phyloP scores from a whole-genome alignment of 2,329 filamentous ascomycete genomes.

The Ophiostoma ulmi region DNA sequence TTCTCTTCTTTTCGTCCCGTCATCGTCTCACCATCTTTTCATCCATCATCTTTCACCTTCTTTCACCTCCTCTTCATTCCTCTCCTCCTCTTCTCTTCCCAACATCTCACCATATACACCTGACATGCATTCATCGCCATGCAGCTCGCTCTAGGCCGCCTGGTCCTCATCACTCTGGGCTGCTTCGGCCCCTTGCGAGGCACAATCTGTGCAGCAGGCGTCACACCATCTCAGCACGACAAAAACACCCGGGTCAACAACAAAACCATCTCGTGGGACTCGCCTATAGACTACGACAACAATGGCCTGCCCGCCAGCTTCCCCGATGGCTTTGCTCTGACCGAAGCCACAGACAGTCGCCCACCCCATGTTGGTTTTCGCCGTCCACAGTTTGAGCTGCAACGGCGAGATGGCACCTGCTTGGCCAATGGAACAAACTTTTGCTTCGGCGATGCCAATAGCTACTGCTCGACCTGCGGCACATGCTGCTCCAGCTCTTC shows the following conservation, averaged over 20 bases:
- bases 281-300: not conserved
- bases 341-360: constrained; percentile 25
- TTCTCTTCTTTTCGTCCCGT: not conserved
- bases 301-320: constrained; percentile 8
- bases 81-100: not conserved
- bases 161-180: constrained; percentile 23
- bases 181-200: constrained; percentile 12
- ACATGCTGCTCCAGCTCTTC: constrained; percentile 30
- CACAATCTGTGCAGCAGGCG: not conserved
- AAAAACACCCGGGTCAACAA: not conserved
- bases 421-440: constrained; percentile 35
- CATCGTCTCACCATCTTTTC: not conserved
- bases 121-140: constrained; percentile 23
- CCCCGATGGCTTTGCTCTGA: constrained; percentile 18
- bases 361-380: constrained; percentile 28
- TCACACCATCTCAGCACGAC: not conserved
- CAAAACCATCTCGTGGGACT: not conserved
- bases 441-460: constrained; percentile 32
- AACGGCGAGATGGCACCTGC: constrained; percentile 31
- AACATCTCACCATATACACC: not conserved
- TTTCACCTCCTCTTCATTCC: not conserved
- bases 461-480: constrained; percentile 33
- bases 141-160: constrained; percentile 24
- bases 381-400: constrained; percentile 23
- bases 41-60: not conserved